Evolutionary conservation across 192 early-diverging fungal genomes (phyloP).

Genomic region (Coemansia biformis): DNA sequence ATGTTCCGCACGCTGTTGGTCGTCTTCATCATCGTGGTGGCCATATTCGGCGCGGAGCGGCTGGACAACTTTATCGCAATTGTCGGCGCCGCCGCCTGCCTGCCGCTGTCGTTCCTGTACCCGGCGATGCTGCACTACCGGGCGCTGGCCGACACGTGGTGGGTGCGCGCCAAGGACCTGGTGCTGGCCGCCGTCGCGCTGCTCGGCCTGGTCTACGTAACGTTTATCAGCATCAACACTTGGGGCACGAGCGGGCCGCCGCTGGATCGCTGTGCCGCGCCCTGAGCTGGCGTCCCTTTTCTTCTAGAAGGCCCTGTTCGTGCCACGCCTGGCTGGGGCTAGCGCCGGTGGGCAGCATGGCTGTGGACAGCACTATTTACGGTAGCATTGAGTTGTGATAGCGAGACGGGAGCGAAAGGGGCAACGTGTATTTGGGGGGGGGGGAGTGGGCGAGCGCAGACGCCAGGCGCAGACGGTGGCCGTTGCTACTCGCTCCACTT

Average conservation of each 20-base stretch:
- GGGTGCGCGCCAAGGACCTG: constrained; percentile 55
- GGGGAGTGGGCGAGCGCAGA: no score
- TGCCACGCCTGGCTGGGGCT: no score
- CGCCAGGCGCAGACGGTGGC: no score
- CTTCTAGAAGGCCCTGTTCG: no score
- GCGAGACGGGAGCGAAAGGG: no score
- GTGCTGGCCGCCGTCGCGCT: constrained; percentile 61
- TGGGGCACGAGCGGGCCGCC: constrained; percentile 40
- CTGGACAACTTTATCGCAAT: constrained; percentile 82
- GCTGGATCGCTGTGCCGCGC: constrained; percentile 22
- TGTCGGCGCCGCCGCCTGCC: constrained; percentile 76
- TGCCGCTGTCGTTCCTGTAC: constrained; percentile 76
- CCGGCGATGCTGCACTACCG: constrained; percentile 78
- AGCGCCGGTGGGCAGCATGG: no score
- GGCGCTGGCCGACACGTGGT: constrained; percentile 29
- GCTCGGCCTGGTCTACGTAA: constrained; percentile 76
- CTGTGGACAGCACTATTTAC: no score
- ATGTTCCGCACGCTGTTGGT: constrained; percentile 65
- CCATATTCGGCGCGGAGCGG: constrained; percentile 72
- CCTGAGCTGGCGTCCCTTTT: no score
- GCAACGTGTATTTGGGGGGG: no score
- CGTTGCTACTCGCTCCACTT: constrained; percentile 30
- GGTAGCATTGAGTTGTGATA: no score
- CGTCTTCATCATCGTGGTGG: constrained; percentile 60
- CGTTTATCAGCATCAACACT: constrained; percentile 48